Base-by-base conservation (phyloP, 108 stramenopile species). In the Nitzschia sp. region DNA sequence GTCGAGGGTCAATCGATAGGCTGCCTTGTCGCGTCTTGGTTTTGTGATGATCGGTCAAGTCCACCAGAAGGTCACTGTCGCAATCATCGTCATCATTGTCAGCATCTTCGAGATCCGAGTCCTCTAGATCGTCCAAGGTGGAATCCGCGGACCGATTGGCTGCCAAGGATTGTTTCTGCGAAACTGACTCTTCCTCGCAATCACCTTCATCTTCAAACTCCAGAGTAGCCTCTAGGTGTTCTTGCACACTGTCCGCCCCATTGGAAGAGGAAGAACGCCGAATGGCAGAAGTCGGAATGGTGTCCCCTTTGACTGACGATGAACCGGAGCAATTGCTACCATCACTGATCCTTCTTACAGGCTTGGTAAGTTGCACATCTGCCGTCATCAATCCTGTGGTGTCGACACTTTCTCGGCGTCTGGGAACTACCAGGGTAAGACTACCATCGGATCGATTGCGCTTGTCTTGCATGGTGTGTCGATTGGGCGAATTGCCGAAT, bases 31-130 rank as follows among this genome's bases (percentile, higher is more conserved):
- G 29, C 5, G 29, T 34, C 29, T 34, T 34, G 29, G 29, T 34
- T 34, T 34, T 34, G 29, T 34, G 29, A 34, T 34, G 29, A 34
- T 34, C 5, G 5, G 29, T 3, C 3, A 34, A 34, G 5, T 34
- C 5, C 29, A 34, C 29, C 1, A 34, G 1, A 6, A 5, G 6
- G 48, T 50, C 6, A 17, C 17, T 50, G 24, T 54, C 53, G 21
- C 11, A 12, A 54, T 54, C 22, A 8, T 54, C 22, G 8, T 54
- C 53, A 54, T 54, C 53, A 22, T 54, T 8, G 53, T 22, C 53
- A 1, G 20, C 53, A 3, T 24, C 24, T 3, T 54, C 53, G 24
- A 12, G 11, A 25, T 25, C 15, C 15, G 19, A 54, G 21, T 21
- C 19, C 11, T 25, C 20, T 50, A 50, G 17, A 50, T 50, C 48